Base-by-base conservation (phyloP, 306 rosid genomes). In the Amphicarpaea edgeworthii region DNA sequence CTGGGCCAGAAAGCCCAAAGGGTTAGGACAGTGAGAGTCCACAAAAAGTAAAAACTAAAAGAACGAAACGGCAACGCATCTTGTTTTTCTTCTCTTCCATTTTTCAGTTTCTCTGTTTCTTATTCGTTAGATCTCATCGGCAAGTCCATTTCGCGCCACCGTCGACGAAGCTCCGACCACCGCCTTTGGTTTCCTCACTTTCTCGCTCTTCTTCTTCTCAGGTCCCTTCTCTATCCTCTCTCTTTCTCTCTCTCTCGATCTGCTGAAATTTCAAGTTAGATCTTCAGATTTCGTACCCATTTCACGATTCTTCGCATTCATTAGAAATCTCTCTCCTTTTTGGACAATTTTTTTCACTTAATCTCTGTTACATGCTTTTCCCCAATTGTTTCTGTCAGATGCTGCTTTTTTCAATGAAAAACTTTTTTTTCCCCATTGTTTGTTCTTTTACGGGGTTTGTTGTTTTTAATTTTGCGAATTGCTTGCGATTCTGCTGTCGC, bases 231-330 rank as follows among this genome's bases (percentile, higher is more conserved):
- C 32, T 17, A 26, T 45, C 1, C 28, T 57, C 72, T 23, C 49
- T 45, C 19, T 57, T 65, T 23, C 49, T 45, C 19, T 45, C 58
- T 59, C 17, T 75, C 53, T 58, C 20, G 65, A 79, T 74, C 75
- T 61, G 42, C 68, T 68, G 0, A 68, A 37, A 24, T 83, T 74
- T 54, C 74, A 12, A 7, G 28, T 61, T 54, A 61, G 70, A 61
- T 83, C 83, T 81, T 74, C 67, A 58, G 71, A 59, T 81, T 68
- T 38, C 37, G 20, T 45, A 42, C 38, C 64, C 79, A 9, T 47
- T 51, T 47, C 19, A 14, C 7, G n/a, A 9, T 73, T 26, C 59
- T 67, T 57, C 57, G 10, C 37, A 38, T 57, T 51, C 26, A 16
- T 51, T 9, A 3, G 1, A 51, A 54, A 53, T 0, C n/a, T 5